These are phyloP conservation scores for Bryoglossum gracile DNA, from an alignment of 495 filamentous ascomycete species.

Conservation along the genomic window DNA sequence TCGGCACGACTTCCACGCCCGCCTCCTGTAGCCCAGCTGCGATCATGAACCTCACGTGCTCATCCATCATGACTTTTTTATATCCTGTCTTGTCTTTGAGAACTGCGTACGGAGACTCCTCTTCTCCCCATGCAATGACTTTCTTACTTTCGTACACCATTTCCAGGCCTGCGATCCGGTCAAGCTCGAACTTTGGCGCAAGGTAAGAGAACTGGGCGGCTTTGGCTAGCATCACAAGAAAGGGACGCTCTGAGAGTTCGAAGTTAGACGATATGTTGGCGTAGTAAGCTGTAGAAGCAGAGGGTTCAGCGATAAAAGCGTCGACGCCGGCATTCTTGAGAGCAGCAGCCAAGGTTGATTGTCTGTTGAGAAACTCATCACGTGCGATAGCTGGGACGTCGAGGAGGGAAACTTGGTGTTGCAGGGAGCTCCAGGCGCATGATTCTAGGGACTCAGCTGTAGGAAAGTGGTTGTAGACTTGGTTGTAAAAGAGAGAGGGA, in stretches of 20 bases:
- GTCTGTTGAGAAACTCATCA: conserved; percentile 22
- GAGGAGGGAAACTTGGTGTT: conserved; percentile 14
- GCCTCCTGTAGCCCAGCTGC: conserved; percentile 21
- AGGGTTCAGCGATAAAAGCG: conserved; percentile 27
- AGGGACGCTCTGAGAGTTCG: conserved; percentile 26
- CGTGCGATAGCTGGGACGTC: conserved; percentile 21
- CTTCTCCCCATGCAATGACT: conserved; percentile 23
- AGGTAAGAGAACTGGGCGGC: conserved; percentile 23
- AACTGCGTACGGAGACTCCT: conserved; percentile 23
- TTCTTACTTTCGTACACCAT: conserved; percentile 24
- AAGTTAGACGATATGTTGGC: conserved; percentile 26
- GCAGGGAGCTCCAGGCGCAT: conserved; percentile 18
- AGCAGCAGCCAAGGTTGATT: conserved; percentile 17
- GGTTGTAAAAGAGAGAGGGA: no score
- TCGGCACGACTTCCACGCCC: conserved; percentile 22
- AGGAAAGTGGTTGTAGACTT: no score
- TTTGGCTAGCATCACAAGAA: conserved; percentile 21
- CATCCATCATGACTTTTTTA: conserved; percentile 26
- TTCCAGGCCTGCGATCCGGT: conserved; percentile 21
- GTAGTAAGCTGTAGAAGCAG: conserved; percentile 24
- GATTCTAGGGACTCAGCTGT: no score
- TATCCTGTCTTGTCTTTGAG: conserved; percentile 16
- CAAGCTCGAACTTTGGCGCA: conserved; percentile 25
- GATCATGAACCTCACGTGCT: conserved; percentile 26
- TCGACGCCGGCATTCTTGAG: conserved; percentile 21